Evolutionary conservation across 176 grass and related monocot species (phyloP).

Genomic region (Guadua angustifolia): DNA sequence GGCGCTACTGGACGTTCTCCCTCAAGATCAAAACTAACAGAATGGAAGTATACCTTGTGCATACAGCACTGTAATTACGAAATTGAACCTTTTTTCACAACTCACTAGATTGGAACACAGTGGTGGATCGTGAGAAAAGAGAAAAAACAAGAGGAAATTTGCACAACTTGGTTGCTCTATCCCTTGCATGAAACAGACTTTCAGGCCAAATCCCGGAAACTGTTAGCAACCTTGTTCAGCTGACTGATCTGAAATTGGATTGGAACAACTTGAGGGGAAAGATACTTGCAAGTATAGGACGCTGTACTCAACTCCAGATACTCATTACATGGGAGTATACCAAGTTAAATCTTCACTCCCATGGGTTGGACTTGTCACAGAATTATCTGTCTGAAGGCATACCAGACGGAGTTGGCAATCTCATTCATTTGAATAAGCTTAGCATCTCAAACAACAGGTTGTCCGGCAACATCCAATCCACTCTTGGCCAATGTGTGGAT

Average conservation of each 20-base stretch:
- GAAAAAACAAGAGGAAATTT: slow-evolving; percentile 36
- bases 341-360: slow-evolving; percentile 23
- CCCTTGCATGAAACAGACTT: slow-evolving; percentile 42
- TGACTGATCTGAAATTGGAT: slow-evolving; percentile 43
- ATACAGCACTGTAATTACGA: too few species aligned
- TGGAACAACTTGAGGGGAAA: slow-evolving; percentile 53
- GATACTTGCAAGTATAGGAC: slow-evolving; percentile 46
- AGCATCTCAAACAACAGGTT: slow-evolving; percentile 52
- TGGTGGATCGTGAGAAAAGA: too few species aligned
- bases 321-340: slow-evolving; percentile 55
- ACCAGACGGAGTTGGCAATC: slow-evolving; percentile 47
- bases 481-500: slow-evolving; percentile 42
- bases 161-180: slow-evolving; percentile 25
- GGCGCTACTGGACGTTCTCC: too few species aligned
- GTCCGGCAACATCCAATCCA: slow-evolving; percentile 44
- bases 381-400: slow-evolving; percentile 49
- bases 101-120: too few species aligned
- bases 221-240: slow-evolving; percentile 46
- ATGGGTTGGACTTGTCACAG: slow-evolving; percentile 41
- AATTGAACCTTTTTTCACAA: too few species aligned
- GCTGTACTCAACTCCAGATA: slow-evolving; percentile 29
- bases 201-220: slow-evolving; percentile 43
- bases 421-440: slow-evolving; percentile 39
- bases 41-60: too few species aligned
- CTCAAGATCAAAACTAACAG: too few species aligned